These are phyloP conservation scores for Chaetomium strumarium DNA, from an alignment of 2,329 filamentous ascomycete species.

Conservation along the genomic window DNA sequence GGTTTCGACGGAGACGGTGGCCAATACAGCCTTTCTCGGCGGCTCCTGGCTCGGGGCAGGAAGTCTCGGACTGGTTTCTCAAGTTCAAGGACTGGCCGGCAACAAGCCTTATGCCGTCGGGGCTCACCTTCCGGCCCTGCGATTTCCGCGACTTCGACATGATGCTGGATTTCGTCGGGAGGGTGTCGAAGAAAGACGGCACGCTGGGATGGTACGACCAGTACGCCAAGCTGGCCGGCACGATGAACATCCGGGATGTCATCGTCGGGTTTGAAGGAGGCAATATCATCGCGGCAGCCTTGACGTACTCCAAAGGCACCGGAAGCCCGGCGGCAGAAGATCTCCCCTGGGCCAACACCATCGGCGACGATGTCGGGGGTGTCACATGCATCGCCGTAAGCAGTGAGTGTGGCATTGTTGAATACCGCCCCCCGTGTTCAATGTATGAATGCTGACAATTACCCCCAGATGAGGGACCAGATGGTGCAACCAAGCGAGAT, in stretches of 20 bases:
- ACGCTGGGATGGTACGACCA: slow-evolving; percentile 56
- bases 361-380: slow-evolving; percentile 49
- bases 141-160: slow-evolving; percentile 39
- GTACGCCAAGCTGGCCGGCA: slow-evolving; percentile 46
- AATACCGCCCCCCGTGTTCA: neutral
- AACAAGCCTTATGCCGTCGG: slow-evolving; percentile 35
- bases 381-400: slow-evolving; percentile 55
- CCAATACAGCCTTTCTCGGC: slow-evolving; percentile 41
- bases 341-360: slow-evolving; percentile 49
- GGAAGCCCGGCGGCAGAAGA: slow-evolving; percentile 44
- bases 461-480: slow-evolving; percentile 38
- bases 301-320: slow-evolving; percentile 46
- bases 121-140: slow-evolving; percentile 41
- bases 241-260: slow-evolving; percentile 45
- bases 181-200: slow-evolving; percentile 40
- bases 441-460: slow-evolving; percentile 5
- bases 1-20: slow-evolving; percentile 53
- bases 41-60: slow-evolving; percentile 42
- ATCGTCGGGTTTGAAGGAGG: slow-evolving; percentile 46
- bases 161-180: slow-evolving; percentile 46
- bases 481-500: slow-evolving; percentile 40
- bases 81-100: slow-evolving; percentile 44
- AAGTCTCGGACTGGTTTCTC: slow-evolving; percentile 50
- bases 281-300: slow-evolving; percentile 46
- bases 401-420: slow-evolving; percentile 36